Evolutionary conservation across 2,329 filamentous ascomycete species (phyloP).

Genomic region (Colletotrichum higginsianum): DNA sequence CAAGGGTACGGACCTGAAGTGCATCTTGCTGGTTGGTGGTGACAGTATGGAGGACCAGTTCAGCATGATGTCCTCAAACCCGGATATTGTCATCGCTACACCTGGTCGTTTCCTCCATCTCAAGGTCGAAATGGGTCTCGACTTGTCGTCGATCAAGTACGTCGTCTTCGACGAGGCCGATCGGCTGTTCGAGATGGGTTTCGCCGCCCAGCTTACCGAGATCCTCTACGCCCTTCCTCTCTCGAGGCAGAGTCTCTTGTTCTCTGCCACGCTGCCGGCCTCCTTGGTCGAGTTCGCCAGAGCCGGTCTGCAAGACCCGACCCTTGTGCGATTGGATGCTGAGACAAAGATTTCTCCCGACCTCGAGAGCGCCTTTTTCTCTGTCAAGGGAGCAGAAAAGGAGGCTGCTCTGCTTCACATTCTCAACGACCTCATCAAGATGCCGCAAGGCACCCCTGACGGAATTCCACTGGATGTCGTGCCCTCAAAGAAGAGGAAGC

Average conservation of each 20-base stretch:
- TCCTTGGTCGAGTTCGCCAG: constrained; percentile 96
- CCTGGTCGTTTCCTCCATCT: constrained; percentile 96
- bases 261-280: constrained; percentile 94
- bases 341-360: constrained; percentile 98
- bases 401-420: constrained; percentile 93
- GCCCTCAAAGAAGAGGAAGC: constrained; percentile 80
- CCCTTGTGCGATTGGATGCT: constrained; percentile 89
- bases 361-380: constrained; percentile 95
- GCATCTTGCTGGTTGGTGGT: constrained; percentile 92
- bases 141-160: constrained; percentile 92
- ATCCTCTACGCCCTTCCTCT: constrained; percentile 90
- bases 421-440: constrained; percentile 91
- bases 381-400: constrained; percentile 92
- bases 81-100: constrained; percentile 97
- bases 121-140: constrained; percentile 95
- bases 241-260: constrained; percentile 90
- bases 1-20: constrained; percentile 90
- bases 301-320: constrained; percentile 93
- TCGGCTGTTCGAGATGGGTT: constrained; percentile 98
- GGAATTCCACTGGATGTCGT: constrained; percentile 62
- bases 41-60: constrained; percentile 98
- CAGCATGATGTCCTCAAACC: constrained; percentile 90
- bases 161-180: constrained; percentile 99
- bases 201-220: constrained; percentile 91
- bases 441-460: constrained; percentile 79